Evolutionary conservation across 257 asterid species (phyloP).

Genomic region (Nicotiana otophora): DNA sequence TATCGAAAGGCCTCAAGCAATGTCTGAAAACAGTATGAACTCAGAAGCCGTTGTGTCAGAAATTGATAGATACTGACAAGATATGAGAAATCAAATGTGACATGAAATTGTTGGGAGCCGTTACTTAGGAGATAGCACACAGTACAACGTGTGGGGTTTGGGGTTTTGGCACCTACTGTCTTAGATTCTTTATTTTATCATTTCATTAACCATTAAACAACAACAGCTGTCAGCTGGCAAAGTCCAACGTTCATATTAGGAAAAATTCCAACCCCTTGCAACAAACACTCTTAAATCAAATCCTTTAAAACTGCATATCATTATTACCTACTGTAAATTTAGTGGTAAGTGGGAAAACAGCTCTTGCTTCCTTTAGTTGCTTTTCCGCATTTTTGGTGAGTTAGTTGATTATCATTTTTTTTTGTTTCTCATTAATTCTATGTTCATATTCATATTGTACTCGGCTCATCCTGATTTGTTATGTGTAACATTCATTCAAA

Average conservation of each 20-base stretch:
- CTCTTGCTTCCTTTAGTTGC: neutral
- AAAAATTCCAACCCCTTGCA: neutral
- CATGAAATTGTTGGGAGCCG: neutral
- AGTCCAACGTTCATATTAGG: slow-evolving; percentile 15
- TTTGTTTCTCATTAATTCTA: too few relatives aligned
- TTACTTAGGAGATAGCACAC: neutral
- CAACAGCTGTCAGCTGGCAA: slow-evolving; percentile 12
- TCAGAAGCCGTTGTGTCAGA: neutral
- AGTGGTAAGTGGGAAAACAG: neutral
- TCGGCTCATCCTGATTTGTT: too few relatives aligned
- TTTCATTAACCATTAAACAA: neutral
- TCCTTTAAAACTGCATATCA: neutral
- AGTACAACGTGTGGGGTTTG: neutral
- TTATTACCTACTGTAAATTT: neutral
- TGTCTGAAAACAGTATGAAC: neutral
- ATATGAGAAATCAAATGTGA: neutral
- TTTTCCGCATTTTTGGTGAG: neutral
- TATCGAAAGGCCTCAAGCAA: neutral
- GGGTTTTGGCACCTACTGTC: neutral
- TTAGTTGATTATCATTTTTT: too few relatives aligned
- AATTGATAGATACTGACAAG: neutral
- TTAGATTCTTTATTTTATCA: neutral
- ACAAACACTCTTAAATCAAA: neutral
- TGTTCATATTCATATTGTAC: too few relatives aligned
- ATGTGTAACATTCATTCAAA: too few relatives aligned